phyloP scores from a whole-genome alignment of 441 rosid species.

The Croton laevigatus region DNA sequence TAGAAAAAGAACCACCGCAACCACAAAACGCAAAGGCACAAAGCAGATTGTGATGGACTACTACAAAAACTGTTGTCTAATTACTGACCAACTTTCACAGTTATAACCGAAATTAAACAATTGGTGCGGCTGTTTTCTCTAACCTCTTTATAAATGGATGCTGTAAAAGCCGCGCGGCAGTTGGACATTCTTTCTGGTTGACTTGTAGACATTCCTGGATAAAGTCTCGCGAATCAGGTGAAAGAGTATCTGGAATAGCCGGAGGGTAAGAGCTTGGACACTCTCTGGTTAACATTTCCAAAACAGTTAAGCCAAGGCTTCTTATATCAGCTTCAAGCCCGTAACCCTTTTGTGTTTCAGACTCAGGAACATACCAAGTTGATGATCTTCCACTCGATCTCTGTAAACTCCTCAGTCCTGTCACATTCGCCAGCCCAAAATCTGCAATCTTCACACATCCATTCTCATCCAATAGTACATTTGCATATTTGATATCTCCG shows the following conservation, averaged over 20 bases:
- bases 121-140: too few species aligned
- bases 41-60: too few species aligned
- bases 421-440: not conserved
- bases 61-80: too few species aligned
- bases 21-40: too few species aligned
- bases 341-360: not conserved
- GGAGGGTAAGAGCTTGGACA: not conserved
- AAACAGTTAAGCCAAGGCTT: not conserved
- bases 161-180: not conserved
- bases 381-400: too few species aligned
- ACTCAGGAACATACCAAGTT: constrained; percentile 1
- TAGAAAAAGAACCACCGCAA: too few species aligned
- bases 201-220: not conserved
- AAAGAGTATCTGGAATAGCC: not conserved
- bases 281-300: not conserved
- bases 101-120: too few species aligned
- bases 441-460: not conserved
- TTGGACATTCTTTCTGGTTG: not conserved
- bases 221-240: not conserved
- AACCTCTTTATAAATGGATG: not conserved
- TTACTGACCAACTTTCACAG: too few species aligned
- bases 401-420: too few species aligned
- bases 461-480: not conserved
- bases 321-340: not conserved
- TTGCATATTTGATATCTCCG: constrained; percentile 3